Base-by-base conservation (phyloP, 495 filamentous ascomycete genomes). In the Thermochaetoides thermophila region DNA sequence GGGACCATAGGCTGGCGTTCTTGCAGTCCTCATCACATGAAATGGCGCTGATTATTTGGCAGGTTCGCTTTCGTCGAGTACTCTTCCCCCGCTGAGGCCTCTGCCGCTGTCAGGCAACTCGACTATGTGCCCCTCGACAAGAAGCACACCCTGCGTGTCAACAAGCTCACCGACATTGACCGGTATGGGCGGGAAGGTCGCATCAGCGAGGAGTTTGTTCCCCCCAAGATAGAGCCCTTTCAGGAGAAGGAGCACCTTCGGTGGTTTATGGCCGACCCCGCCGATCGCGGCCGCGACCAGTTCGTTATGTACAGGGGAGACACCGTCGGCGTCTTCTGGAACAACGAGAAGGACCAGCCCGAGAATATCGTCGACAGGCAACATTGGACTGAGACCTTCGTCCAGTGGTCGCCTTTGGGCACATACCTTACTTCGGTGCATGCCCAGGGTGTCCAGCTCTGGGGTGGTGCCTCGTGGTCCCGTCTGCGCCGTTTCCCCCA, bases 81-180 rank as follows among this genome's bases (percentile, higher is more conserved):
- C 57, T 74, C 86, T 28, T 84, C 83, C n/a, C 66, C 86, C 31
- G 84, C 81, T 50, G 84, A 95, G 60, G 89, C 89, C 11, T 65
- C 80, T 21, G 79, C 79, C 24, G 89, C 87, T 31, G 78, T 84
- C 45, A 84, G 92, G 56, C 68, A 75, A 39, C 75, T 97, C 35
- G 75, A 95, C 50, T 71, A 69, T 39, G 71, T 78, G 12, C 69
- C 85, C 16, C 76, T 96, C 48, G 89, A 97, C 64, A 94, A 83
- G 67, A 94, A 73, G 63, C 84, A 97, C 68, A 92, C 79, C 14
- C 72, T 97, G 39, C 69, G 73, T 40, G 85, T 96, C 49, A 97
- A 97, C 72, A 97, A 97, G 60, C 64, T 97, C 50, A 93, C 87
- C 48, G 89, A 97, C 57, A 82, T 97, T 45, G 89, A 96, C 44